Percentiles rank a stretch among this genome's conserved stretches.
These are phyloP conservation scores for Colletotrichum sp. DNA, from an alignment of 2,329 filamentous ascomycete species.

Conservation along the genomic window DNA sequence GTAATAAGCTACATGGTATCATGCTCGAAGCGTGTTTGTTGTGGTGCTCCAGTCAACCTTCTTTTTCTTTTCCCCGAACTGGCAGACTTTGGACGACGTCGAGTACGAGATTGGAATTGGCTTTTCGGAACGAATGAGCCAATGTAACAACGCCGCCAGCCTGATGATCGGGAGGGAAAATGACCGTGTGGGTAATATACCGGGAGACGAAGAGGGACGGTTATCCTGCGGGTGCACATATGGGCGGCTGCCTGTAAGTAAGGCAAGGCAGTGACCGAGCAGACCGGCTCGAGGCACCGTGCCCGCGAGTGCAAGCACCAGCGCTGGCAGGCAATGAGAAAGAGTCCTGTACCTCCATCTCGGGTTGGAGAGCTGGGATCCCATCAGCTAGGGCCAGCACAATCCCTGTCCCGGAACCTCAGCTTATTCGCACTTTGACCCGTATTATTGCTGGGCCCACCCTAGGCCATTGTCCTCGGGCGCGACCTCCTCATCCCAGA, in stretches of 20 bases:
- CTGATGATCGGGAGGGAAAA: neutral
- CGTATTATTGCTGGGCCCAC: slow-evolving; percentile 9
- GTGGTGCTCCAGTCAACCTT: neutral
- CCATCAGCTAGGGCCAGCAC: slow-evolving; percentile 1
- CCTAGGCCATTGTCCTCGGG: slow-evolving; percentile 1
- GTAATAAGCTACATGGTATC: neutral
- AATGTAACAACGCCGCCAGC: neutral
- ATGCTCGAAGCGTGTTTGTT: neutral
- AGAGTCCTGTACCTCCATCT: slow-evolving; percentile 1
- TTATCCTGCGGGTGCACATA: neutral
- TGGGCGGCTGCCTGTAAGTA: neutral
- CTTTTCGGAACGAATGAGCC: neutral
- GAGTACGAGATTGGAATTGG: neutral
- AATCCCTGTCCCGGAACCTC: slow-evolving; percentile 2
- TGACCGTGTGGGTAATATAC: neutral
- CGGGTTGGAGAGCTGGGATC: neutral
- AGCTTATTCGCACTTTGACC: slow-evolving; percentile 5
- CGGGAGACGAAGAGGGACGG: neutral
- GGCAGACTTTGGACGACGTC: slow-evolving; percentile 7
- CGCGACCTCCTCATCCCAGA: neutral
- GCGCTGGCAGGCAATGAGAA: neutral
- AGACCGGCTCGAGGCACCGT: neutral
- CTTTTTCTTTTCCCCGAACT: neutral
- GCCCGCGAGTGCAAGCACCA: neutral
- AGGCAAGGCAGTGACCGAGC: neutral